Conservation (phyloP, 768 basidiomycete species). For the Tubosaeta sp. region DNA sequence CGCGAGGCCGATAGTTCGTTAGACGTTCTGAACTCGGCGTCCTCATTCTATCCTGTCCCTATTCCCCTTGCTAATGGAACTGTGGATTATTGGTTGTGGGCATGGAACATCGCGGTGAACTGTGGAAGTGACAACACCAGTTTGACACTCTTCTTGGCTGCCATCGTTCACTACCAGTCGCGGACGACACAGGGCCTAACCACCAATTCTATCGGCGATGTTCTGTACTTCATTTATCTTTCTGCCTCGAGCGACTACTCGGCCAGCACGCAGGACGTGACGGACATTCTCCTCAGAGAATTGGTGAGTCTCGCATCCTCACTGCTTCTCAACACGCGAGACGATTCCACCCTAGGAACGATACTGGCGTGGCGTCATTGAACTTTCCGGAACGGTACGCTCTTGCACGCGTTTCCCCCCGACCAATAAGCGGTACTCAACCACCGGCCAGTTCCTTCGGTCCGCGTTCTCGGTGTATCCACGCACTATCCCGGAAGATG, state of each 20-base stretch:
- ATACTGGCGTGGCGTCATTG: constrained; percentile 5
- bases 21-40: not conserved
- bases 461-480: not conserved
- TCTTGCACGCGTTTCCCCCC: not conserved
- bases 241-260: not conserved
- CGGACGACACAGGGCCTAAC: constrained; percentile 13
- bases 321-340: not conserved
- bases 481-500: not conserved
- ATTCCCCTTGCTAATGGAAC: not conserved
- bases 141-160: not conserved
- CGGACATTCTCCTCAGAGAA: not conserved
- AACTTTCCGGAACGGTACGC: not conserved
- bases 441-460: not conserved
- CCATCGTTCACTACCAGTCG: constrained; percentile 4
- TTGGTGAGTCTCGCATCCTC: not conserved
- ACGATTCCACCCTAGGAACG: not conserved
- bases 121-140: not conserved
- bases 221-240: constrained; percentile 9
- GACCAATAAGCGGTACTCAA: not conserved
- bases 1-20: not conserved
- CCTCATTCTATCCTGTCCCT: too few relatives aligned
- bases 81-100: not conserved
- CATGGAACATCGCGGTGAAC: not conserved
- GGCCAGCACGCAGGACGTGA: not conserved
- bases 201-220: constrained; percentile 17